Evolutionary conservation across 352 stramenopile species (phyloP).

Genomic region (Pythium pyrilobum): DNA sequence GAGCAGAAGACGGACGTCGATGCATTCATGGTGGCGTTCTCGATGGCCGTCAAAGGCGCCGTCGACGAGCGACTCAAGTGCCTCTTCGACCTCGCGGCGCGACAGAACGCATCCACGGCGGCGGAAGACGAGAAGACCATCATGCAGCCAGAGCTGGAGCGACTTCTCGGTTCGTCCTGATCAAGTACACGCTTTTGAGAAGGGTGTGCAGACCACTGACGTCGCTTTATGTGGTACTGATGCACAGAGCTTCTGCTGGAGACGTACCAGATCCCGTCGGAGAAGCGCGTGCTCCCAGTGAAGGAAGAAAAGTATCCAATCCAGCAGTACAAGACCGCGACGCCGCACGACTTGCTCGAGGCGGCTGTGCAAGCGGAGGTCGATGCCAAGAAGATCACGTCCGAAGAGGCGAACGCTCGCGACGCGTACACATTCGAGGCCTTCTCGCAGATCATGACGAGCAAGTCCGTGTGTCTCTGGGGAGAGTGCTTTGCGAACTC

Average conservation of each 20-base stretch:
- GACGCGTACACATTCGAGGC: slow-evolving; percentile 67
- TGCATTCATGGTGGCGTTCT: slow-evolving; percentile 74
- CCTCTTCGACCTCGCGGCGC: slow-evolving; percentile 64
- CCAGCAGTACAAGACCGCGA: slow-evolving; percentile 63
- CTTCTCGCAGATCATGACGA: slow-evolving; percentile 72
- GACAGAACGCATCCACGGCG: slow-evolving; percentile 23
- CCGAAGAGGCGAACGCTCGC: slow-evolving; percentile 44
- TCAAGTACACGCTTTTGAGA: too few species aligned
- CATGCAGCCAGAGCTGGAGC: slow-evolving; percentile 49
- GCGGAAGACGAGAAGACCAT: slow-evolving; percentile 42
- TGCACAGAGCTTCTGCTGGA: slow-evolving; percentile 48
- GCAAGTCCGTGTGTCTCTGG: slow-evolving; percentile 80
- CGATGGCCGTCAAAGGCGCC: slow-evolving; percentile 70
- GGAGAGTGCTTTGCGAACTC: slow-evolving; percentile 80
- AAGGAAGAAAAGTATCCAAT: slow-evolving; percentile 70
- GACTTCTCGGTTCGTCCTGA: slow-evolving; percentile 31
- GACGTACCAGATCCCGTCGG: slow-evolving; percentile 81
- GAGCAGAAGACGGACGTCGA: slow-evolving; percentile 63
- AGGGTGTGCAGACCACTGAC: too few species aligned
- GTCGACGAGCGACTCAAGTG: slow-evolving; percentile 66
- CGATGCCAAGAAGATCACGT: slow-evolving; percentile 45
- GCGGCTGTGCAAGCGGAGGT: slow-evolving; percentile 35
- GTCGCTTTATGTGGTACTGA: not conserved
- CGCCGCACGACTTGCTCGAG: slow-evolving; percentile 28
- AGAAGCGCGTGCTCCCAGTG: slow-evolving; percentile 72